These are phyloP conservation scores for Triticum aestivum DNA, from an alignment of 176 grass and related monocot species.

Conservation along the genomic window IWGSC_CS_RefSeq_v2.1 NC_057806.1:616921717-616922216, in stretches of 20 bases:
- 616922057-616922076: slow-evolving; percentile 35
- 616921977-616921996: background rate
- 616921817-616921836: background rate
- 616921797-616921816: background rate
- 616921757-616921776: background rate
- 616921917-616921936: background rate
- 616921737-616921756: background rate
- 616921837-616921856: background rate
- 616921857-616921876: slow-evolving; percentile 17
- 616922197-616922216: slow-evolving; percentile 38
- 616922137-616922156: slow-evolving; percentile 15
- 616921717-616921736: background rate
- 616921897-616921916: slow-evolving; percentile 28
- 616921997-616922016: slow-evolving; percentile 1
- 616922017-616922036: background rate
- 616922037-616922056: background rate
- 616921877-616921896: slow-evolving; percentile 28
- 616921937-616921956: background rate
- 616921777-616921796: background rate
- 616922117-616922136: slow-evolving; percentile 14
- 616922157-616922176: background rate
- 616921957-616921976: slow-evolving; percentile 2
- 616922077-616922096: slow-evolving; percentile 34
- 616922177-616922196: background rate
- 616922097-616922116: slow-evolving; percentile 2